Conservation (phyloP, 805 yeast species). For the Schizosaccharomyces japonicus region DNA sequence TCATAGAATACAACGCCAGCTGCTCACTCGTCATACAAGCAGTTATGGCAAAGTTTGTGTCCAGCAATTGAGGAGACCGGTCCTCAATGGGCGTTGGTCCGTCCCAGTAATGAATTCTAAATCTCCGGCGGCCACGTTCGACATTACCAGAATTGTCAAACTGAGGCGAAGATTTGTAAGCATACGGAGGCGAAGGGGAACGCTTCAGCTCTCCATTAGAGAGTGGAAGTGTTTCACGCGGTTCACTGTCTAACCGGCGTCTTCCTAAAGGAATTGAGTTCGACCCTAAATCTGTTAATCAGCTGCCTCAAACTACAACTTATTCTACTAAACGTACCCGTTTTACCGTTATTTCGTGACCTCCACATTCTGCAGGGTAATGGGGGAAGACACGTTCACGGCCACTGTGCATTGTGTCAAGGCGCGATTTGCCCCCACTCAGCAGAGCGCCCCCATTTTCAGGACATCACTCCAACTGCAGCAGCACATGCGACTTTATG, state of each 20-base stretch:
- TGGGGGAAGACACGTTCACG: too few species aligned
- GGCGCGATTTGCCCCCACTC: too few species aligned
- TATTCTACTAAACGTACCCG: too few species aligned
- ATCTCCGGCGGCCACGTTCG: background rate
- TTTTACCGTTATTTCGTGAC: too few species aligned
- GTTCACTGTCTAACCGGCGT: background rate
- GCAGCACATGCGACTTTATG: too few species aligned
- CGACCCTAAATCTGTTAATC: background rate
- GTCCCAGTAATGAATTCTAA: constrained; percentile 1
- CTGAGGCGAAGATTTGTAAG: too few species aligned
- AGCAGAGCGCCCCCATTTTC: too few species aligned
- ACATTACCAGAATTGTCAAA: background rate
- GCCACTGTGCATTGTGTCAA: too few species aligned
- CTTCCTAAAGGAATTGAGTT: background rate
- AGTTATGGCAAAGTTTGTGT: background rate
- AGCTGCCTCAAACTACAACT: background rate
- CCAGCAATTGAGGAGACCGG: background rate
- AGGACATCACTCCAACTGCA: too few species aligned
- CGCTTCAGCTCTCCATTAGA: background rate
- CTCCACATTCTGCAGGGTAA: too few species aligned
- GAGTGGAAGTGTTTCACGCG: background rate
- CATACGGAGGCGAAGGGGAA: too few species aligned
- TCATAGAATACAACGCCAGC: constrained; percentile 35
- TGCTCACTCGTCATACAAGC: constrained; percentile 43
- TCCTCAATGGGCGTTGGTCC: background rate